Conservation (phyloP, 2,329 filamentous ascomycete genomes). For the Apiospora arundinis region DNA sequence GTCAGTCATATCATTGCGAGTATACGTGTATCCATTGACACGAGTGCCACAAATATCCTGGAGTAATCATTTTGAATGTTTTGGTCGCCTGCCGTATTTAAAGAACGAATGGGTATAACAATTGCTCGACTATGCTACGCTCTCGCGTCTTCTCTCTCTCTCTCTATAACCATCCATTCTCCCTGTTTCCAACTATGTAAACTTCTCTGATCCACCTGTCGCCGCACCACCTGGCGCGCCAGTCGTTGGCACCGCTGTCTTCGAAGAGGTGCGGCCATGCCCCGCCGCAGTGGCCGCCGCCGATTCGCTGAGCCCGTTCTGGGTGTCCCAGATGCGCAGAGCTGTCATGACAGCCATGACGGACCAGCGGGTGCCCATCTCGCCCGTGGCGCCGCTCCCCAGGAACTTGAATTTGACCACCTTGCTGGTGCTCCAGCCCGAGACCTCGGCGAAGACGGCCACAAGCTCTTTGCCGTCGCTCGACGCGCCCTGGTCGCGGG, state of each 20-base stretch:
- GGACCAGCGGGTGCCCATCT: conserved; percentile 49
- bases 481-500: conserved; percentile 31
- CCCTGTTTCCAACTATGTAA: not conserved
- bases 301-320: conserved; percentile 21
- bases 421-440: conserved; percentile 41
- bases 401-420: conserved; percentile 47
- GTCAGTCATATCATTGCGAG: not conserved
- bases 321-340: conserved; percentile 39
- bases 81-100: not conserved
- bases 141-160: not conserved
- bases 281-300: conserved; percentile 16
- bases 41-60: not conserved
- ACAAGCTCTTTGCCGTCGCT: conserved; percentile 50
- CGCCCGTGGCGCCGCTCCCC: conserved; percentile 45
- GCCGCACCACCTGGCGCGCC: not conserved
- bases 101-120: conserved; percentile 9
- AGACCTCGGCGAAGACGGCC: conserved; percentile 43
- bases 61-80: not conserved
- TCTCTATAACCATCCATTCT: not conserved
- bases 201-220: not conserved
- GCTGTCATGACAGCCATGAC: conserved; percentile 50
- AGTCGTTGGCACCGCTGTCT: not conserved
- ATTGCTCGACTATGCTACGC: conserved; percentile 7
- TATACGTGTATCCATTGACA: not conserved
- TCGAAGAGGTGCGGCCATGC: not conserved